A percentile compares a stretch with the other conserved stretches of the same genome.
Conservation (phyloP, 805 yeast species). For the Ogataea saltuana region DNA sequence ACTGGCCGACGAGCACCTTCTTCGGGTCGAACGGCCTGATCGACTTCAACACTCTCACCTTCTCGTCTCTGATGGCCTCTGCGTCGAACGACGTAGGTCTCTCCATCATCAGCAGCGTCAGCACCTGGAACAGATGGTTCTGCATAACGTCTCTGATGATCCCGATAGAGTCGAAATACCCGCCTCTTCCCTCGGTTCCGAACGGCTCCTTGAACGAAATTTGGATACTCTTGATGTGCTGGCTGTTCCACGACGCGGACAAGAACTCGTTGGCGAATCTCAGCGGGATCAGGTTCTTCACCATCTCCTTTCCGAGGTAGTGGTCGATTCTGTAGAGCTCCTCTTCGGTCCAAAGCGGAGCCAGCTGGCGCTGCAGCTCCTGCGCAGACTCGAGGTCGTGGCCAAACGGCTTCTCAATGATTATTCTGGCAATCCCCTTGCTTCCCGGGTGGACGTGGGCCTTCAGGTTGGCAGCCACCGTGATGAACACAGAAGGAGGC, state of each 20-base stretch:
- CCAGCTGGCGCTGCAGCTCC: constrained; percentile 70
- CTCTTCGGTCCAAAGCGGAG: constrained; percentile 87
- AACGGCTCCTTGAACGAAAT: constrained; percentile 96
- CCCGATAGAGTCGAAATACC: constrained; percentile 93
- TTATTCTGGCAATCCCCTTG: constrained; percentile 73
- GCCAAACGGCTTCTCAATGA: constrained; percentile 97
- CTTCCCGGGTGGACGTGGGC: constrained; percentile 60
- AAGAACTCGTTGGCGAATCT: constrained; percentile 90
- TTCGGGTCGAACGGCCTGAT: constrained; percentile 64
- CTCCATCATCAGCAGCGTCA: constrained; percentile 92
- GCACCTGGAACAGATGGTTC: constrained; percentile 91
- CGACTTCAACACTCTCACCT: constrained; percentile 87
- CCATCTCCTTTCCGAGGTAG: constrained; percentile 97
- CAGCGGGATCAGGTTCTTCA: constrained; percentile 83
- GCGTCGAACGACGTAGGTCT: constrained; percentile 90
- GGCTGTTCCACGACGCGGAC: constrained; percentile 85
- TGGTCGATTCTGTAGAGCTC: constrained; percentile 96
- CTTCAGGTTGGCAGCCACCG: constrained; percentile 75
- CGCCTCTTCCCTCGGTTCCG: constrained; percentile 99
- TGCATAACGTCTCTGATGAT: constrained; percentile 98
- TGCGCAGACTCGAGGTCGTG: constrained; percentile 81
- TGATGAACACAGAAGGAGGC: constrained; percentile 89
- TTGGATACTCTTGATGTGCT: constrained; percentile 77
- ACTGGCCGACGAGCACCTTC: constrained; percentile 85
- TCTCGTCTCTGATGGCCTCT: constrained; percentile 93